These are phyloP conservation scores for Colletotrichum orchidophilum DNA, from an alignment of 2,329 filamentous ascomycete species.

Conservation along the genomic window DNA sequence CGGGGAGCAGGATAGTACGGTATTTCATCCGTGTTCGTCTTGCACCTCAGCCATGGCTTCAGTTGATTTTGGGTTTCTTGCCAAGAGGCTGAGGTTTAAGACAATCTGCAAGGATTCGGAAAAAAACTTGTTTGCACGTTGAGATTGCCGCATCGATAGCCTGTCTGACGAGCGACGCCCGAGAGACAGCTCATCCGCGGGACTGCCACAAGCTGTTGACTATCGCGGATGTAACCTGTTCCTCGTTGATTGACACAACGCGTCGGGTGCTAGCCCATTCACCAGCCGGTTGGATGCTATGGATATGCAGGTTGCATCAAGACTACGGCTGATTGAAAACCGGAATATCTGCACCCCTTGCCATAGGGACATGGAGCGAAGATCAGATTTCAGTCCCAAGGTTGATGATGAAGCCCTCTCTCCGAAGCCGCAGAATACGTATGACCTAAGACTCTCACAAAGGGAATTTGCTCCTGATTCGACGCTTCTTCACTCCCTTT, in stretches of 20 bases:
- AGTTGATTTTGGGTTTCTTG: neutral
- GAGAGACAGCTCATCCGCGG: neutral
- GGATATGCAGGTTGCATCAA: neutral
- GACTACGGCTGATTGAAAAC: neutral
- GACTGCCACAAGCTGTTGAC: neutral
- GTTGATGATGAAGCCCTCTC: neutral
- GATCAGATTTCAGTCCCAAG: neutral
- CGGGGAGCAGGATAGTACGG: no score
- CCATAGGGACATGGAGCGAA: neutral
- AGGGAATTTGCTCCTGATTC: neutral
- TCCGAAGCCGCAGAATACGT: neutral
- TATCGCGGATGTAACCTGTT: neutral
- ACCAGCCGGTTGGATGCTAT: neutral
- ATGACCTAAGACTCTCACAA: neutral
- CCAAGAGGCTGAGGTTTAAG: neutral
- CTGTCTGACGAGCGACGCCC: neutral
- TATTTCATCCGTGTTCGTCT: no score
- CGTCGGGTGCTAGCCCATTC: neutral
- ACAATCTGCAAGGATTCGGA: neutral
- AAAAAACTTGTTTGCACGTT: neutral
- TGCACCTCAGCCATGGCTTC: neutral
- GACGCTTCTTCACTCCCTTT: neutral
- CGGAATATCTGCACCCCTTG: neutral
- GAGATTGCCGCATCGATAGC: neutral
- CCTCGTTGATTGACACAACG: neutral